These are phyloP conservation scores for Microglena sp. DNA, from an alignment of 139 green algal species.

Conservation along the genomic window DNA sequence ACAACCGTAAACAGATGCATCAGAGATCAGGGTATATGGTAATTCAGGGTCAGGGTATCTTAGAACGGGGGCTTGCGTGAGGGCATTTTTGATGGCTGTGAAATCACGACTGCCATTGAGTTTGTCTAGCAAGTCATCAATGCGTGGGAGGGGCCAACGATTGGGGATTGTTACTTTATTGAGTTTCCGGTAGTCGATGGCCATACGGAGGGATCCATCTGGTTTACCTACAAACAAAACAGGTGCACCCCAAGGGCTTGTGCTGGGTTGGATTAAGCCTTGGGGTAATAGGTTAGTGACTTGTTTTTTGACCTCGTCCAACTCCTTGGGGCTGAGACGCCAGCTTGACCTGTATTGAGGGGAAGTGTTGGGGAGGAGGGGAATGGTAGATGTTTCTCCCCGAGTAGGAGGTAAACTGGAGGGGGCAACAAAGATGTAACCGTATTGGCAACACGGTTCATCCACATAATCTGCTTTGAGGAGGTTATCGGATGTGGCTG, in stretches of 20 bases:
- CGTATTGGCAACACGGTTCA: too few relatives aligned
- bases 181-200: slow-evolving; percentile 25
- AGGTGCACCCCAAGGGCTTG: slow-evolving; percentile 30
- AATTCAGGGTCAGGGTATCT: slow-evolving; percentile 3
- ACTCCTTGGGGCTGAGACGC: too few relatives aligned
- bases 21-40: slow-evolving; percentile 22
- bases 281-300: slow-evolving; percentile 35
- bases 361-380: too few relatives aligned
- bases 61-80: slow-evolving; percentile 18
- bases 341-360: too few relatives aligned
- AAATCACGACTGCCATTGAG: slow-evolving; percentile 20
- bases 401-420: too few relatives aligned
- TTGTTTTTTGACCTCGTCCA: slow-evolving; percentile 34
- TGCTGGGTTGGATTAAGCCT: slow-evolving; percentile 39
- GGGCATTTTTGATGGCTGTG: slow-evolving; percentile 8
- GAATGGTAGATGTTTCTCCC: too few relatives aligned
- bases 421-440: too few relatives aligned
- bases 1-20: slow-evolving; percentile 19
- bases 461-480: too few relatives aligned
- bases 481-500: too few relatives aligned
- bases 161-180: slow-evolving; percentile 20
- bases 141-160: slow-evolving; percentile 20
- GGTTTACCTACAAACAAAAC: slow-evolving; percentile 18
- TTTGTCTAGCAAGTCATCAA: slow-evolving; percentile 36
- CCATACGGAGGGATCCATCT: slow-evolving; percentile 32